A percentile compares a stretch with the other conserved stretches of the same genome.
phyloP scores from a whole-genome alignment of 306 rosid species.

The Vigna hirtella region DNA sequence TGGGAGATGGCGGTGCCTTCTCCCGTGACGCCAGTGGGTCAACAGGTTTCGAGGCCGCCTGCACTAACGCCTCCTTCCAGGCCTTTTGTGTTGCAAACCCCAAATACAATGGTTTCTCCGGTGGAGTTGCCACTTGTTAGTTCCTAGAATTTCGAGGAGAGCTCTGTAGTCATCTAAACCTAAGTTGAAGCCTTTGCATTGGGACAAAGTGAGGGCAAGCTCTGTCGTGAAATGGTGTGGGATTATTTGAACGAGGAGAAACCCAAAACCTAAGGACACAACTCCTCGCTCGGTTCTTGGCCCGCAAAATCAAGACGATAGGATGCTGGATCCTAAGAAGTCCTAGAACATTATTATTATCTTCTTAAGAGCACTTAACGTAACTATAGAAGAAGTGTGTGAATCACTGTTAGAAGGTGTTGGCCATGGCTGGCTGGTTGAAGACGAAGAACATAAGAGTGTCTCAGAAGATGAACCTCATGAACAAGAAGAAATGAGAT shows the following conservation, averaged over 20 bases:
- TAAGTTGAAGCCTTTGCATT: slow-evolving; percentile 90
- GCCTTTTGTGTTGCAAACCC: slow-evolving; percentile 58
- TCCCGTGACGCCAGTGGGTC: slow-evolving; percentile 43
- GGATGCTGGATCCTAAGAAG: slow-evolving; percentile 92
- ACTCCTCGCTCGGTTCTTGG: slow-evolving; percentile 56
- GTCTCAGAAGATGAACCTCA: too few species aligned
- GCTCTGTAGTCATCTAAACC: slow-evolving; percentile 66
- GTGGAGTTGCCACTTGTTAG: slow-evolving; percentile 62
- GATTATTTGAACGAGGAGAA: slow-evolving; percentile 92
- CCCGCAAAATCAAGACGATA: slow-evolving; percentile 59
- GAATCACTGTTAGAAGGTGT: slow-evolving; percentile 89
- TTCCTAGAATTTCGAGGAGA: slow-evolving; percentile 54
- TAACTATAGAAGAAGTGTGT: slow-evolving; percentile 92
- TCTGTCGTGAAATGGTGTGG: slow-evolving; percentile 99
- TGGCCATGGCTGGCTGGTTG: too few species aligned
- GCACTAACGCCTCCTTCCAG: slow-evolving; percentile 61
- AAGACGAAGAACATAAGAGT: too few species aligned
- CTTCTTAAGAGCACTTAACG: slow-evolving; percentile 82
- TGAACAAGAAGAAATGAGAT: too few species aligned
- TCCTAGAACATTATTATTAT: slow-evolving; percentile 94
- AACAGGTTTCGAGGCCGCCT: slow-evolving; percentile 61
- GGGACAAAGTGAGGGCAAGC: slow-evolving; percentile 98
- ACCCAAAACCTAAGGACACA: slow-evolving; percentile 56
- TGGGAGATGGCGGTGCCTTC: slow-evolving; percentile 58
- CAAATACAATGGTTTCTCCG: slow-evolving; percentile 60